Conservation (phyloP, 805 yeast genomes). For the Starmerella roubikii region DNA sequence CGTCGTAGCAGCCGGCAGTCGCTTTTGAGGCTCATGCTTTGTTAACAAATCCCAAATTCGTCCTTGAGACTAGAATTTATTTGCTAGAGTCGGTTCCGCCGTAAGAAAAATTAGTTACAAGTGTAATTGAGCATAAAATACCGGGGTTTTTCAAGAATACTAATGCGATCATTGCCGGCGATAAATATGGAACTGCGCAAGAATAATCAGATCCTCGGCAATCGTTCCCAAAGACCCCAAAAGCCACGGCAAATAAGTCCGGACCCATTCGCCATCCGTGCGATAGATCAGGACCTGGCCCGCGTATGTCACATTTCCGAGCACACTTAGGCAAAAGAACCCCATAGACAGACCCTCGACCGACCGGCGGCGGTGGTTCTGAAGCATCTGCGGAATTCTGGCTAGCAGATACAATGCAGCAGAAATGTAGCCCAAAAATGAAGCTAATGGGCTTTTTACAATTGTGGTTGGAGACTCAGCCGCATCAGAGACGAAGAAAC, state of each 20-base stretch:
- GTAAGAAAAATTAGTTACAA: no score
- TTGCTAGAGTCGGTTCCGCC: no score
- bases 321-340: conserved; percentile 57
- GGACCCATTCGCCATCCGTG: conserved; percentile 44
- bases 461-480: conserved; percentile 13
- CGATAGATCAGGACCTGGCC: conserved; percentile 57
- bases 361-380: conserved; percentile 63
- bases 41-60: no score
- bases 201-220: conserved; percentile 51
- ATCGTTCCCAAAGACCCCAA: conserved; percentile 69
- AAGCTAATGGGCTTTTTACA: conserved; percentile 43
- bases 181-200: conserved; percentile 54
- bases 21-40: no score
- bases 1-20: no score
- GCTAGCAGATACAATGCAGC: conserved; percentile 61
- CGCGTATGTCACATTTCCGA: conserved; percentile 67
- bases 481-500: conserved; percentile 37
- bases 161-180: background rate
- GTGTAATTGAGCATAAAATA: no score
- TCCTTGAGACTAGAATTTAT: no score
- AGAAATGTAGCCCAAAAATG: conserved; percentile 54
- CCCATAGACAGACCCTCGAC: conserved; percentile 77
- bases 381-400: conserved; percentile 72
- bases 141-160: background rate
- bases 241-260: conserved; percentile 59